A percentile compares a stretch with the other conserved stretches of the same genome.
Conservation (phyloP, 106 monocot species). For the Dendrobium huoshanense region DNA sequence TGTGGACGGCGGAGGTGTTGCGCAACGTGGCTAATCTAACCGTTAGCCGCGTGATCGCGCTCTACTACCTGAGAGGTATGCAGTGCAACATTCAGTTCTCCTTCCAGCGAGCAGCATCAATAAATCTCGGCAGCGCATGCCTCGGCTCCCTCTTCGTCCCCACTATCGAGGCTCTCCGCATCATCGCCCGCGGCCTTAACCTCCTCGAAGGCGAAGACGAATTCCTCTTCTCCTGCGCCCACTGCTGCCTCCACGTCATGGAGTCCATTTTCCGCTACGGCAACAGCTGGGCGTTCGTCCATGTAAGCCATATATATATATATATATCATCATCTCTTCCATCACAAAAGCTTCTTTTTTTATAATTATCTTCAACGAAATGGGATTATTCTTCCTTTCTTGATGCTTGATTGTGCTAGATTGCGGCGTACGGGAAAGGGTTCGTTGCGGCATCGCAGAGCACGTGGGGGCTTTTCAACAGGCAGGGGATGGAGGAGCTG, state of each 20-base stretch:
- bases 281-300: conserved; percentile 99
- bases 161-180: conserved; percentile 77
- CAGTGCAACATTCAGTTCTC: conserved; percentile 70
- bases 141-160: conserved; percentile 91
- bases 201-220: conserved; percentile 94
- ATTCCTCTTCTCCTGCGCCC: conserved; percentile 98
- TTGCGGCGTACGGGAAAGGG: conserved; percentile 80
- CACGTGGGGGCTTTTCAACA: conserved; percentile 87
- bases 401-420: conserved; percentile 56
- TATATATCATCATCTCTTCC: too few relatives aligned
- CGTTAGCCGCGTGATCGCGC: conserved; percentile 74
- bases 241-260: conserved; percentile 93
- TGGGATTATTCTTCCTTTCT: neutral
- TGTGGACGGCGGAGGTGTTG: conserved; percentile 97
- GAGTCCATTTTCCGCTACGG: conserved; percentile 82
- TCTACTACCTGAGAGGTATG: conserved; percentile 97
- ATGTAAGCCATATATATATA: conserved; percentile 26
- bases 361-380: neutral
- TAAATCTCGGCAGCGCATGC: conserved; percentile 87
- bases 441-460: conserved; percentile 91
- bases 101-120: conserved; percentile 73
- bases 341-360: too few relatives aligned
- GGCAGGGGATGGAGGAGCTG: conserved; percentile 60
- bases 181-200: conserved; percentile 81
- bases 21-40: conserved; percentile 88